Evolutionary conservation across 495 filamentous ascomycete genomes (phyloP).

Genomic region (Daldinia vernicosa): DNA sequence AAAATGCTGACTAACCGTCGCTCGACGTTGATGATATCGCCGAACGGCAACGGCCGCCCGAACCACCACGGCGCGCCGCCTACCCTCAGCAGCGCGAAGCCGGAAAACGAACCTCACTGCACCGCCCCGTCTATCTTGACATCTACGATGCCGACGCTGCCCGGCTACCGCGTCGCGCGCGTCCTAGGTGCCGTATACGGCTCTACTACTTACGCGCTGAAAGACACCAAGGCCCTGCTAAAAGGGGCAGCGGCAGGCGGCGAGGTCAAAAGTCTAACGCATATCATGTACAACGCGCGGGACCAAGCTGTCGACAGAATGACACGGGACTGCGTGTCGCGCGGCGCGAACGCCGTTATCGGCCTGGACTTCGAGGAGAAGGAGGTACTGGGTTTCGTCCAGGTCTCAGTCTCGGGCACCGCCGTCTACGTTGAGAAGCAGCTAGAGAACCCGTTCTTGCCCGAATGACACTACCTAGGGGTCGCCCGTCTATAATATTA

Average conservation of each 20-base stretch:
- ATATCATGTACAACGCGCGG: slow-evolving; percentile 35
- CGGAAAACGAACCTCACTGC: slow-evolving; percentile 37
- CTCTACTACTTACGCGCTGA: slow-evolving; percentile 28
- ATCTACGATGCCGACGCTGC: slow-evolving; percentile 29
- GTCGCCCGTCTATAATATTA: not conserved
- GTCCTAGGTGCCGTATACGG: slow-evolving; percentile 39
- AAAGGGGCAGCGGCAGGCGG: slow-evolving; percentile 16
- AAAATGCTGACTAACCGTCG: slow-evolving; percentile 44
- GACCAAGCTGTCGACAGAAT: slow-evolving; percentile 39
- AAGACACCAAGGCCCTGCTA: slow-evolving; percentile 35
- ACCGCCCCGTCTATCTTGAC: slow-evolving; percentile 29
- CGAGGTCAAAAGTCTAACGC: slow-evolving; percentile 36
- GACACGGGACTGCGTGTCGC: slow-evolving; percentile 34
- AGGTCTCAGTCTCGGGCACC: slow-evolving; percentile 38
- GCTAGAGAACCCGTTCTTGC: slow-evolving; percentile 24
- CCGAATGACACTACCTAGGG: slow-evolving; percentile 18
- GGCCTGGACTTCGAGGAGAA: slow-evolving; percentile 30
- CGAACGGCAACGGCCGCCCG: slow-evolving; percentile 21
- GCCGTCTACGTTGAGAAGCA: slow-evolving; percentile 38
- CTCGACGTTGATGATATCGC: slow-evolving; percentile 38
- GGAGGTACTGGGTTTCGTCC: slow-evolving; percentile 36
- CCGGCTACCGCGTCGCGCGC: slow-evolving; percentile 31
- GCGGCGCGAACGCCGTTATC: slow-evolving; percentile 39
- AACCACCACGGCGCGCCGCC: not conserved
- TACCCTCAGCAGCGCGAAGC: slow-evolving; percentile 20